These are phyloP conservation scores for Nemophila menziesii DNA, from an alignment of 257 asterid species.

Conservation along the genomic window DNA sequence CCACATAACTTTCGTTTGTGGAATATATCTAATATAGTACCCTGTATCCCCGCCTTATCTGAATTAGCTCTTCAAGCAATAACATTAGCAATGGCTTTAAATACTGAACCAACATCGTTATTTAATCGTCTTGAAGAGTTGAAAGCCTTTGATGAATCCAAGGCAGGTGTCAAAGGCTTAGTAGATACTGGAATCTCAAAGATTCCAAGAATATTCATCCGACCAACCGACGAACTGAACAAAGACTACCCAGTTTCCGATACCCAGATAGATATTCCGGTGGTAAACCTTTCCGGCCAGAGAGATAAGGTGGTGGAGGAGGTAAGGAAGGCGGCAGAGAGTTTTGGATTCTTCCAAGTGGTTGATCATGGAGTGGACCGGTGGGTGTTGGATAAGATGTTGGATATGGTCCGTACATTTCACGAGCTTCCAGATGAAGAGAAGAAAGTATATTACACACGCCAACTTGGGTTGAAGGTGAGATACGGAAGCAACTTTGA, in stretches of 20 bases:
- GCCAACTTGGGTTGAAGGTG: constrained; percentile 1
- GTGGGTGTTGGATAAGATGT: constrained; percentile 7
- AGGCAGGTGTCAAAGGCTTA: constrained; percentile 18
- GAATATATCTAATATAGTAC: too few species aligned
- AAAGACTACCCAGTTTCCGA: too few species aligned
- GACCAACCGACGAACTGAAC: neutral
- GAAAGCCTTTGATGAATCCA: constrained; percentile 9
- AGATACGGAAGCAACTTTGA: constrained; percentile 7
- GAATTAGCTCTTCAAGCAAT: too few species aligned
- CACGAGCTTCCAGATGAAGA: constrained; percentile 9
- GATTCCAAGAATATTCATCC: constrained; percentile 17
- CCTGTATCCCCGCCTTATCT: too few species aligned
- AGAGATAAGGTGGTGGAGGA: neutral
- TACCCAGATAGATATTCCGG: constrained; percentile 5
- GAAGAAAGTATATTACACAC: constrained; percentile 10
- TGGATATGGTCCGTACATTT: constrained; percentile 7
- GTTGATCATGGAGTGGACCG: constrained; percentile 12
- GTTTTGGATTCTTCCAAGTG: constrained; percentile 17
- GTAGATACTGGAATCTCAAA: constrained; percentile 8
- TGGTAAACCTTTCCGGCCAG: constrained; percentile 4
- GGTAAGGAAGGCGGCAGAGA: constrained; percentile 9
- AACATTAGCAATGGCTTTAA: too few species aligned
- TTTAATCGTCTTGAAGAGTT: too few species aligned
- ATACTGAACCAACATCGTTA: too few species aligned
- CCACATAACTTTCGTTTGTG: too few species aligned